A percentile compares a stretch with the other conserved stretches of the same genome.
phyloP scores from a whole-genome alignment of 371 early-diverging fungal genomes.

The Mycotypha africana region DNA sequence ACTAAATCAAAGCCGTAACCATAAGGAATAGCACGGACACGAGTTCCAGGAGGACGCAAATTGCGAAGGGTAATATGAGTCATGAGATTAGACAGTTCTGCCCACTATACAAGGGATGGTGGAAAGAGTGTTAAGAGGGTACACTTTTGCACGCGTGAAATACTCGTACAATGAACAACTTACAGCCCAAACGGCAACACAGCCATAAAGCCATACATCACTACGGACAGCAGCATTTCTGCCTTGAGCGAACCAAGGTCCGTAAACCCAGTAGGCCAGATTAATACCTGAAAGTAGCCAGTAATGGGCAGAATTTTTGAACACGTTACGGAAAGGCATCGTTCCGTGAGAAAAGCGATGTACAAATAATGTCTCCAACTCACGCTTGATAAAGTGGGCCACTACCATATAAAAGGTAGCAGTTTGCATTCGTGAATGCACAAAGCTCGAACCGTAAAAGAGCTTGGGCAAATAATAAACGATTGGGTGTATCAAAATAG shows the following conservation, averaged over 20 bases:
- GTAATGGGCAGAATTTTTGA: conserved; percentile 95
- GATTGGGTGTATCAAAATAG: conserved; percentile 82
- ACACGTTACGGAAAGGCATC: conserved; percentile 91
- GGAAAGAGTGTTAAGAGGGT: too few species aligned
- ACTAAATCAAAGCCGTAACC: conserved; percentile 93
- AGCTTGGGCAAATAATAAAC: conserved; percentile 67
- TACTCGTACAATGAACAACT: too few species aligned
- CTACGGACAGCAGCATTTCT: conserved; percentile 42
- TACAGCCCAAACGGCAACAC: conserved; percentile 64
- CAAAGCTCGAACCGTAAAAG: conserved; percentile 62
- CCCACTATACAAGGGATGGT: conserved; percentile 58
- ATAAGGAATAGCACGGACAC: conserved; percentile 82
- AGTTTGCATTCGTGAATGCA: conserved; percentile 67
- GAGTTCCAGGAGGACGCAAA: conserved; percentile 89
- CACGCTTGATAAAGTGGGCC: conserved; percentile 90
- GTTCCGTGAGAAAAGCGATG: conserved; percentile 93
- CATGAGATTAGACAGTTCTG: conserved; percentile 80
- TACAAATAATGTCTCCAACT: conserved; percentile 89
- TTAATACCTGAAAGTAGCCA: conserved; percentile 86
- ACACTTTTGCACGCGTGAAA: too few species aligned
- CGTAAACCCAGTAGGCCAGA: conserved; percentile 83
- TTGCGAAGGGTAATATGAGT: conserved; percentile 88
- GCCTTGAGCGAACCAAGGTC: conserved; percentile 64
- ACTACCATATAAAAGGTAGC: conserved; percentile 64
- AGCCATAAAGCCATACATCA: conserved; percentile 50